Evolutionary conservation across 208 protist genomes (phyloP), one percentile per base, ranked within the genome.

Genomic region (Zelonia costaricensis): DNA sequence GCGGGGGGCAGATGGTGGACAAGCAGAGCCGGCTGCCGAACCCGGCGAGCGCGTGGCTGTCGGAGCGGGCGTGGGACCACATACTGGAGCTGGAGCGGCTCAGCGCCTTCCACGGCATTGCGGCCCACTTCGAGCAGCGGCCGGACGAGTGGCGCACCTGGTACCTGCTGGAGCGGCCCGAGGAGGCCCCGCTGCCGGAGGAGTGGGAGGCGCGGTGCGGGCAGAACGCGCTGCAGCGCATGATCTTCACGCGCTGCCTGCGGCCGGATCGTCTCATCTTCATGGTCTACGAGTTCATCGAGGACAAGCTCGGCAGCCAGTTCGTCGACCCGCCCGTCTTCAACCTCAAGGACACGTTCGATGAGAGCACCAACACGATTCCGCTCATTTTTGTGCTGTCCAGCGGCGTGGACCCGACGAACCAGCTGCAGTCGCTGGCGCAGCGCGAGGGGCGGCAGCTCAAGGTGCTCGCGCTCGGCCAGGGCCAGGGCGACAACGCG

Each of bases 331-430:
- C 98, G 20, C 98, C 98, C 1, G 69, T 93, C 27, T 98, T 99
- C 65, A 98, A 99, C 78, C 84, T 99, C 27, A 89, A 84, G 55
- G 84, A 96, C 58, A 96, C 97, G n/a, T 98, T 93, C 71, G 83
- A 95, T 20, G 89, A 97, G 68, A 98, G 96, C 67, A 79, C 68
- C 30, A 91, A 94, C 62, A 81, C 80, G 25, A 90, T 95, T 28
- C 98, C 98, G 20, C 77, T 99, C 46, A 93, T 99, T 46, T 99
- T 99, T 74, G 95, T 99, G 16, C 86, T 99, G 9, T 99, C 97
- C 6, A 87, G 92, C 51, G 98, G 98, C 62, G 97, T 99, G 8
- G 98, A 99, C 80, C 98, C 98, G 38, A 96, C 97, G 27, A 89
- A 76, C 27, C 91, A 98, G 76, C 84, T 99, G 3, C 45, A 80